Evolutionary conservation across 148 eudicot genomes (phyloP), one percentile per base, ranked within the genome.

Genomic region (Rhododendron ovatum): DNA sequence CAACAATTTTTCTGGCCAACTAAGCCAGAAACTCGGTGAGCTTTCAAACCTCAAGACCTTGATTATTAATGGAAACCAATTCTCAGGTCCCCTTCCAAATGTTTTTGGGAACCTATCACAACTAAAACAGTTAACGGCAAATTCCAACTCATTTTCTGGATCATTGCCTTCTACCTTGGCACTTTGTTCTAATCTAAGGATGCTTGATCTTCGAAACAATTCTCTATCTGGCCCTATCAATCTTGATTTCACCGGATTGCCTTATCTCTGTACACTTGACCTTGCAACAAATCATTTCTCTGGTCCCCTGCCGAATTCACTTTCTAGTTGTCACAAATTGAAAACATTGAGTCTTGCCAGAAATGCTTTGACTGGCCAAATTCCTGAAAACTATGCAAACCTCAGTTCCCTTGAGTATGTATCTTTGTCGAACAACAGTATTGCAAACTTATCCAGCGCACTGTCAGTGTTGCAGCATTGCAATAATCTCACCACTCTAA

Each of bases 161-260:
- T 33, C 86, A 84, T 88, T 96, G 89, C 99, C 99, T 83, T 84
- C 90, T 69, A 91, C 90, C 78, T 78, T 95, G 28, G 87, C 94
- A 41, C 71, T 86, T 10, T 91, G 98, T 87, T 87, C 91, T 41
- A 90, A 79, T 76, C 91, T 96, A 30, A 82, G 80, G 67, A 87
- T 90, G 35, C 96, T 96, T 86, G 98, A 95, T 93, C 93, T 96
- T 73, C 88, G 95, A 37, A 96, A 96, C 90, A 96, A 95, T 89
- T 92, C 99, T 22, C 90, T 96, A 69, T 83, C 89, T 6, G 98
- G 98, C 57, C 78, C 51, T 6, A 85, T 96, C 59, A 85, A 85
- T 86, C 84, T 94, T 69, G 90, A 94, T 90, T 95, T 94, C 85
- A 87, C 90, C 80, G 59, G 88, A 84, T 86, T 95, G 81, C 74